These are phyloP conservation scores for Tulasnella sp. DNA, from an alignment of 768 basidiomycete genomes.

Conservation along the genomic window DNA sequence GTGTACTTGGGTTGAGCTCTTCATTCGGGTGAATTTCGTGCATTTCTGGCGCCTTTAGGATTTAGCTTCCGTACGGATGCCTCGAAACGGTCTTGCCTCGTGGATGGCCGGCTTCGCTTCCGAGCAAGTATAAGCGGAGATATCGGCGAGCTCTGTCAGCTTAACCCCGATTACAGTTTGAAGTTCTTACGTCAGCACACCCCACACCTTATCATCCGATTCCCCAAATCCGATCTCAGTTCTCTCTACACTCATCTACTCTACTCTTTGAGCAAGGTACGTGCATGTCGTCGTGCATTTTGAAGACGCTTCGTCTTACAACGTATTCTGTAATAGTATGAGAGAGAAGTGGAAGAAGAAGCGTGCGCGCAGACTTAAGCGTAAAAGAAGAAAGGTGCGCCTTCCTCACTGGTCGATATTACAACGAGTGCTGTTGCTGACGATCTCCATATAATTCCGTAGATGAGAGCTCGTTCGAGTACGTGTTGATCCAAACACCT, in stretches of 20 bases:
- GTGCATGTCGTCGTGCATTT: background rate
- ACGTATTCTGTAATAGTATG: background rate
- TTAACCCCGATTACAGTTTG: background rate
- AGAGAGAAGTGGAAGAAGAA: conserved; percentile 37
- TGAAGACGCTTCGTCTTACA: background rate
- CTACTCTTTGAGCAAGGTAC: conserved; percentile 14
- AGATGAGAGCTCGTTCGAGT: conserved; percentile 36
- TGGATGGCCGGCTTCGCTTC: no score
- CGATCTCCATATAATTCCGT: background rate
- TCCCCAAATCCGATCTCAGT: background rate
- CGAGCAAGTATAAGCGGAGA: no score
- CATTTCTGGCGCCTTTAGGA: background rate
- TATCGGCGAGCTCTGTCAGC: background rate
- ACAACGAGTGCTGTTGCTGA: background rate
- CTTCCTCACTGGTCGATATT: background rate
- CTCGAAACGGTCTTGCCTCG: background rate
- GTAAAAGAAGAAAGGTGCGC: conserved; percentile 35
- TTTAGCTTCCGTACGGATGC: background rate
- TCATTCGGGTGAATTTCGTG: background rate
- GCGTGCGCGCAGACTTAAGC: conserved; percentile 33
- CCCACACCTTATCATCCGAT: conserved; percentile 7
- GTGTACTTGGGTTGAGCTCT: background rate
- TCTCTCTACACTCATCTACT: conserved; percentile 21
- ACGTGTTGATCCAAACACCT: background rate
- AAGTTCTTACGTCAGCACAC: conserved; percentile 8